Evolutionary conservation across 2,329 filamentous ascomycete species (phyloP), one percentile per base, ranked within the genome.

Genomic region (Cladosporium halotolerans): DNA sequence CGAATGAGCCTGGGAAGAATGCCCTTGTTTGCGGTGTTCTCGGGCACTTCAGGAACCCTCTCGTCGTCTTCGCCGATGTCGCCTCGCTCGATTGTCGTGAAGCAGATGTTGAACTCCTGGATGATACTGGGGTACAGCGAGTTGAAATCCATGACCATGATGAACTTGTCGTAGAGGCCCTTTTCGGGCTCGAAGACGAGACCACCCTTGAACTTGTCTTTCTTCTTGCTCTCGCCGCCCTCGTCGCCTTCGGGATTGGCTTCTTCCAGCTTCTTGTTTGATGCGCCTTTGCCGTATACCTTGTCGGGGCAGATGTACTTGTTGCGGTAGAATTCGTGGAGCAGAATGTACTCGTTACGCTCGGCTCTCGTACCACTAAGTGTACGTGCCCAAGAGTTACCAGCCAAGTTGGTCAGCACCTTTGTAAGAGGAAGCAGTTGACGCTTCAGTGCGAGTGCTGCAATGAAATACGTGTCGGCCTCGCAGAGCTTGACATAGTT

Each of bases 141-240:
- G 79, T 99, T 99, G 78, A 99, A 99, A 77, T 99, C 93, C 95
- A 99, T 99, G 71, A 99, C 95, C 53, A 99, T 81, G 51, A 99
- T 88, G 70, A 95, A 96, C 73, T 95, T 95, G 79, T 99, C 93
- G 67, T 99, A 99, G 4, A 99, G 80, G 14, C 95, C 93, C 71
- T 92, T 96, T 69, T 97, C 91, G 4, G 93, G 93, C 70, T 99
- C 93, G 63, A 99, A 97, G 54, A 99, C 93, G 32, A 99, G 83
- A 78, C 95, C 93, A 68, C 93, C 93, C 76, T 99, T 97, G 77
- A 87, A 99, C 72, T 97, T 99, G 74, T 99, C 95, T 71, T 96
- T 99, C 78, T 97, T 99, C 74, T 96, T 99, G 55, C 80, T 82
- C 58, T 89, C 88, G 2, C 68, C 74, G 8, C 78, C 82, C 4